A percentile compares a stretch with the other conserved stretches of the same genome.
Evolutionary conservation across 2,329 filamentous ascomycete species (phyloP).

Genomic region (Neonectria neomacrospora): DNA sequence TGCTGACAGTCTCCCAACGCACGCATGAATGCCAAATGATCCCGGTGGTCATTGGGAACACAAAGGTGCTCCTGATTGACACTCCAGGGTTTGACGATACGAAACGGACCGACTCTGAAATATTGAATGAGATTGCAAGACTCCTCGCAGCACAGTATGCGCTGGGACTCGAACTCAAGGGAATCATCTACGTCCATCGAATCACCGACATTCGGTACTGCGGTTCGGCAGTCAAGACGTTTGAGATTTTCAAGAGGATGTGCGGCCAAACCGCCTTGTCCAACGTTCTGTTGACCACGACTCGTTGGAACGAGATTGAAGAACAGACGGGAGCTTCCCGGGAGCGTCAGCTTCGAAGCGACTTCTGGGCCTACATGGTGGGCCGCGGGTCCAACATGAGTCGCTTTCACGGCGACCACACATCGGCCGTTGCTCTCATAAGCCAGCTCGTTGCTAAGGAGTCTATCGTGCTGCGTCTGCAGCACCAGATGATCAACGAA

Average conservation of each 20-base stretch:
- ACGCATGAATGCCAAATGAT: neutral
- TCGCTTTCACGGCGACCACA: conserved; percentile 6
- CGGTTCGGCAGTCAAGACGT: neutral
- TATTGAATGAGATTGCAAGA: neutral
- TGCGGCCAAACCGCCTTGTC: neutral
- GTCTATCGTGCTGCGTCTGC: neutral
- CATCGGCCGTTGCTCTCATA: conserved; percentile 1
- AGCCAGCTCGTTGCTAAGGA: conserved; percentile 4
- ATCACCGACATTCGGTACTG: conserved; percentile 1
- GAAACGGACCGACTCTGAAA: neutral
- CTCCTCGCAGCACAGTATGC: neutral
- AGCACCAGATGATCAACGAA: conserved; percentile 7
- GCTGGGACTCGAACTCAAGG: neutral
- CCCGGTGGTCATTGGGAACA: neutral
- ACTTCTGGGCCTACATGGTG: conserved; percentile 5
- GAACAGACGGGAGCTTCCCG: neutral
- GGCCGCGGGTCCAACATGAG: neutral
- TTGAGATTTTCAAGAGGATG: neutral
- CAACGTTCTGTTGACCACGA: neutral
- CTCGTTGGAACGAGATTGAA: neutral
- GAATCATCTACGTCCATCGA: neutral
- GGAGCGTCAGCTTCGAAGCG: neutral
- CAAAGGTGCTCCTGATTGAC: neutral
- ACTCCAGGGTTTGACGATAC: neutral
- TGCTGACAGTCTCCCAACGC: neutral